These are phyloP conservation scores for Mortierella polycephala DNA, from an alignment of 371 early-diverging fungal genomes.

Conservation along the genomic window DNA sequence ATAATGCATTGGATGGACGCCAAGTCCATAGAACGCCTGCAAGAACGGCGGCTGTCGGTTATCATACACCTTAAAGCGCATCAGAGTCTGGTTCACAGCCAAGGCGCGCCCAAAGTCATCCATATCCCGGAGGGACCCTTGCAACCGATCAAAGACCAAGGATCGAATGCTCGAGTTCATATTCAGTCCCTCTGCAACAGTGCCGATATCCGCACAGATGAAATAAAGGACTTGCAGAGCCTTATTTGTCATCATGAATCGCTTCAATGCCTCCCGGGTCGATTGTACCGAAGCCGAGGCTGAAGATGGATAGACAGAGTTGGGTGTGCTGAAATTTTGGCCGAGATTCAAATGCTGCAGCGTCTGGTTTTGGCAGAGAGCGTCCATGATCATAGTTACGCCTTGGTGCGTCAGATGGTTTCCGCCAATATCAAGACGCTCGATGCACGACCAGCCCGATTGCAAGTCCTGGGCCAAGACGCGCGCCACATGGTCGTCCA, in stretches of 20 bases:
- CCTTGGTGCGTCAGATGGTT: constrained; percentile 33
- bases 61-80: constrained; percentile 37
- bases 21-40: constrained; percentile 20
- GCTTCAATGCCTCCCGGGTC: constrained; percentile 12
- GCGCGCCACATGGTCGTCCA: constrained; percentile 27
- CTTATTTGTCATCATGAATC: constrained; percentile 32
- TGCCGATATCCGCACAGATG: constrained; percentile 13
- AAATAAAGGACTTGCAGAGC: constrained; percentile 29
- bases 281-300: constrained; percentile 2
- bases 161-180: constrained; percentile 21
- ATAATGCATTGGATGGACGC: constrained; percentile 9
- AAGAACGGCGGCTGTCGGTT: constrained; percentile 17
- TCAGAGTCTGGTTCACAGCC: constrained; percentile 28
- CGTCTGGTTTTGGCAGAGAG: constrained; percentile 23
- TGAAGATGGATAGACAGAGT: constrained; percentile 11
- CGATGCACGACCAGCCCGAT: constrained; percentile 15
- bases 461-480: constrained; percentile 24
- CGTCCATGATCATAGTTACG: constrained; percentile 18
- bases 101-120: constrained; percentile 29
- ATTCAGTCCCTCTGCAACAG: constrained; percentile 17
- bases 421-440: constrained; percentile 27
- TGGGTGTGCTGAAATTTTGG: constrained; percentile 21
- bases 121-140: constrained; percentile 22
- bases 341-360: constrained; percentile 29
- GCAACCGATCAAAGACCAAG: constrained; percentile 31